Evolutionary conservation across 805 yeast species (phyloP).

Genomic region (Schwanniomyces pseudopolymorphus): DNA sequence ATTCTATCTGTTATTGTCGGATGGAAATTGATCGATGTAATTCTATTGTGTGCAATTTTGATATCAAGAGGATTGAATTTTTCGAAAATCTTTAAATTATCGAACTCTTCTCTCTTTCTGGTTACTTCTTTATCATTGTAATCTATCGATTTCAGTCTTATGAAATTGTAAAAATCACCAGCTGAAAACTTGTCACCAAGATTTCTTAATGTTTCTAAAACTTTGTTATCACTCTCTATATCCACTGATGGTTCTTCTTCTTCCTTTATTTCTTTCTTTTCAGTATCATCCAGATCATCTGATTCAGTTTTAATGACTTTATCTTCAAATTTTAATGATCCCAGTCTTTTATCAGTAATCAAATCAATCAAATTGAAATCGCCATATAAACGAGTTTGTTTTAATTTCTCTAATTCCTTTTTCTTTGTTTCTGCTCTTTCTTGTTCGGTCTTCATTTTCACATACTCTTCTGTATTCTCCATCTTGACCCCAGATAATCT

Average conservation of each 20-base stretch:
- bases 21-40: conserved; percentile 74
- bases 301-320: conserved; percentile 18
- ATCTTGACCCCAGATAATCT: conserved; percentile 71
- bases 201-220: conserved; percentile 29
- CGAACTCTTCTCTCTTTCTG: conserved; percentile 53
- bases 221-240: conserved; percentile 23
- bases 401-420: conserved; percentile 49
- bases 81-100: conserved; percentile 49
- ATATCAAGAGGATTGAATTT: conserved; percentile 68
- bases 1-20: conserved; percentile 64
- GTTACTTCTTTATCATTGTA: conserved; percentile 42
- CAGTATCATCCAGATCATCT: conserved; percentile 3
- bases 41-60: conserved; percentile 68
- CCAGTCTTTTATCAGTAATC: conserved; percentile 41
- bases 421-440: conserved; percentile 31
- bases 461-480: conserved; percentile 48
- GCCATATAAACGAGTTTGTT: conserved; percentile 61
- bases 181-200: conserved; percentile 58
- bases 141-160: conserved; percentile 26
- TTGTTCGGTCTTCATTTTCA: conserved; percentile 33
- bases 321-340: conserved; percentile 29
- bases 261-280: conserved; percentile 8
- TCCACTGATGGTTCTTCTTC: conserved; percentile 7
- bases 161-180: conserved; percentile 67
- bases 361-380: conserved; percentile 64